Evolutionary conservation across 805 yeast species (phyloP), one percentile per base, ranked within the genome.

Genomic region (Candida pini): DNA sequence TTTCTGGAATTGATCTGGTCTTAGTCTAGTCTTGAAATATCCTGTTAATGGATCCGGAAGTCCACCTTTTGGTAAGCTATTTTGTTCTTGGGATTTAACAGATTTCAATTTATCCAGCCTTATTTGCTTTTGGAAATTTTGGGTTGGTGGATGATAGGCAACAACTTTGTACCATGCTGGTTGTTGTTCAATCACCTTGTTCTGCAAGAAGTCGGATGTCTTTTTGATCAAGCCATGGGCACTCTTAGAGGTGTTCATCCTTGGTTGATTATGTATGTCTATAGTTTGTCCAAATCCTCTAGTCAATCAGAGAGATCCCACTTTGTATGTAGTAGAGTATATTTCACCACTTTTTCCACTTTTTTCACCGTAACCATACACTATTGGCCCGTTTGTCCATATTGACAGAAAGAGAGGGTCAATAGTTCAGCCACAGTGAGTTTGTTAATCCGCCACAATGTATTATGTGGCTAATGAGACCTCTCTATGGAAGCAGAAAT

Each of bases 151-250:
- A 47, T 81, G 70, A 18, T 78, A 69, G 4, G 85, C 84, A 12
- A 92, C 87, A 5, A 84, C 90, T 43, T 80, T 78, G 60, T 71
- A 87, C 98, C 97, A 92, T 1, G 80, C 80, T 2, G 98, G 98
- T 51, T 82, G 81, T 21, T 70, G 61, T 21, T 60, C 66, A 30
- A 87, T 68, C n/a, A 81, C 64, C 2, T 94, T 90, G 0, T 84
- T 71, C 48, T 68, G 69, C 43, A 90, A 62, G 48, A 78, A 78
- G 39, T 81, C 79, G 2, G 96, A 80, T 0, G 96, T 84, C 51
- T 88, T 75, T 58, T 83, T 83, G 30, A 89, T 71, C 3, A 89
- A 83, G 43, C 75, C 75, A 20, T 79, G 73, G 20, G 96, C 95
- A 39, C 75, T 69, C 14, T 78, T 81, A 51, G 81, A 84, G 43